These are phyloP conservation scores for Mastigamoeba balamuthi DNA, from an alignment of 78 protist species.

Conservation along the genomic window DNA sequence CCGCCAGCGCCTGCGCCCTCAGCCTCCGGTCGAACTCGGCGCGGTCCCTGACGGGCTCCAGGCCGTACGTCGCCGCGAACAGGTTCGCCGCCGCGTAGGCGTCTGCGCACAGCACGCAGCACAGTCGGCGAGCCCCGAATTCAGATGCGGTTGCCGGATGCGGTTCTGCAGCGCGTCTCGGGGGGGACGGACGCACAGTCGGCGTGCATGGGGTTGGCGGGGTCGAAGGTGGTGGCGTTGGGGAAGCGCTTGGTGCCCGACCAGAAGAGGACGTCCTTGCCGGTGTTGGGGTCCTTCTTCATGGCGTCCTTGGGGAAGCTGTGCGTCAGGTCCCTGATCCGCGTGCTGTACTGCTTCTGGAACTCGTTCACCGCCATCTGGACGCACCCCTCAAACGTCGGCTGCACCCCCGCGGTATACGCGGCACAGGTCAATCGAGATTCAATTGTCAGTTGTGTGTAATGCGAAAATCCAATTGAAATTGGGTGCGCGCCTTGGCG, in stretches of 20 bases:
- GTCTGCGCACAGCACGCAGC: too few species aligned
- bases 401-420: not conserved
- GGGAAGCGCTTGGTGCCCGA: constrained; percentile 13
- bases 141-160: too few species aligned
- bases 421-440: too few species aligned
- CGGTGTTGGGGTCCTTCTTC: not conserved
- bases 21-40: not conserved
- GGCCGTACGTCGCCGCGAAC: not conserved
- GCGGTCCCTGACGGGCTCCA: not conserved
- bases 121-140: too few species aligned
- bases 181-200: too few species aligned
- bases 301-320: constrained; percentile 1
- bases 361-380: constrained; percentile 5
- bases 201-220: not conserved
- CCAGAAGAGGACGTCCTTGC: constrained; percentile 15
- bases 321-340: not conserved
- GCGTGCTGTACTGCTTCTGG: constrained; percentile 1
- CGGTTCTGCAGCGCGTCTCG: too few species aligned
- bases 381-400: constrained; percentile 4
- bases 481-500: not conserved
- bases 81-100: too few species aligned
- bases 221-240: constrained; percentile 2
- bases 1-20: not conserved
- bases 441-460: not conserved
- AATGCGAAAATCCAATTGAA: not conserved